Percentiles rank a stretch among this genome's conserved stretches.
Evolutionary conservation across 108 stramenopile species (phyloP).

Genomic region (Skeletonema grethae): DNA sequence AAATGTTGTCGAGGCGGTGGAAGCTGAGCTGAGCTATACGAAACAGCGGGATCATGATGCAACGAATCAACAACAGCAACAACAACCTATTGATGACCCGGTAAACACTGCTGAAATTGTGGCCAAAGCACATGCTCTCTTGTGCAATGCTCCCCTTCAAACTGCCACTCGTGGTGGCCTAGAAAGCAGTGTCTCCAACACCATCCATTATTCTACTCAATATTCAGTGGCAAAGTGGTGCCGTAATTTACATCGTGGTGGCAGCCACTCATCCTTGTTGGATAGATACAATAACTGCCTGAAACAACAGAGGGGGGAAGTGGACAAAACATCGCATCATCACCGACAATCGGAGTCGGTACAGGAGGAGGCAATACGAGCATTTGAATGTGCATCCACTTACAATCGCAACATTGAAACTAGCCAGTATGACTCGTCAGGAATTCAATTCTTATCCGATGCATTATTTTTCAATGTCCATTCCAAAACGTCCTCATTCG

Average conservation of each 20-base stretch:
- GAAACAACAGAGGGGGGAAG: not conserved
- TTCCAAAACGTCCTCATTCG: slow-evolving; percentile 10
- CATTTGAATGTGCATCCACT: slow-evolving; percentile 64
- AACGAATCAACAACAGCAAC: not conserved
- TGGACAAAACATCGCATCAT: not conserved
- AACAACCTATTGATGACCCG: slow-evolving; percentile 12
- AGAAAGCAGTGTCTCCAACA: slow-evolving; percentile 16
- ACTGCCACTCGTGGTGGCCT: not conserved
- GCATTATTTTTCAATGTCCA: slow-evolving; percentile 73
- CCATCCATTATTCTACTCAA: slow-evolving; percentile 30
- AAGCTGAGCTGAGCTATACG: slow-evolving; percentile 20
- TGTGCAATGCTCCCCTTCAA: slow-evolving; percentile 5
- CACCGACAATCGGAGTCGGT: slow-evolving; percentile 9
- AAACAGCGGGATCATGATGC: not conserved
- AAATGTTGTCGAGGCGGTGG: slow-evolving; percentile 16
- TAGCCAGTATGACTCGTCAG: slow-evolving; percentile 49
- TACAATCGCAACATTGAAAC: slow-evolving; percentile 51
- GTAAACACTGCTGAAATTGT: slow-evolving; percentile 18
- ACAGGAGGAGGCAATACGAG: slow-evolving; percentile 35
- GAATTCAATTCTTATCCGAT: slow-evolving; percentile 58
- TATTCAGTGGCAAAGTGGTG: slow-evolving; percentile 51
- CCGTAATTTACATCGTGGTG: slow-evolving; percentile 17
- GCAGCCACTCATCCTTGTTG: slow-evolving; percentile 12
- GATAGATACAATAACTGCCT: slow-evolving; percentile 24
- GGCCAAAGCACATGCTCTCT: slow-evolving; percentile 30